Percentiles rank a stretch among this genome's conserved stretches.
phyloP scores from a whole-genome alignment of 176 grass and related monocot species.

The Metroxylon sagu region DNA sequence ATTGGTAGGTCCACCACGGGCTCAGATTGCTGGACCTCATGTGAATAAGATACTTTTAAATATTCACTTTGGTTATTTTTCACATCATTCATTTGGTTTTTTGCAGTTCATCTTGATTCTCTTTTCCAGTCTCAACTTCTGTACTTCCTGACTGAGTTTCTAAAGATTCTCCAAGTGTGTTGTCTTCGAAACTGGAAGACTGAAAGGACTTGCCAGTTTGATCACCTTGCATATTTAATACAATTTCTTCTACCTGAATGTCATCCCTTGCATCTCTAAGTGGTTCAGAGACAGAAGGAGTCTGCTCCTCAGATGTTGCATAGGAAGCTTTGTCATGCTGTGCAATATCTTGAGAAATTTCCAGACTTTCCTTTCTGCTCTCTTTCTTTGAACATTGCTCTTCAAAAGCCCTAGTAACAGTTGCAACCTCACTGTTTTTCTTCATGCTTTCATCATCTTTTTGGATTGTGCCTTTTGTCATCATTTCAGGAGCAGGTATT shows the following conservation, averaged over 20 bases:
- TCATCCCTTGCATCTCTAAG: slow-evolving; percentile 13
- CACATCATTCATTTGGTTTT: slow-evolving; percentile 18
- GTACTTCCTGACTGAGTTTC: not conserved
- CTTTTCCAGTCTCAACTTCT: slow-evolving; percentile 16
- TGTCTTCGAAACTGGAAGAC: too few relatives aligned
- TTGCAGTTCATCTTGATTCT: slow-evolving; percentile 19
- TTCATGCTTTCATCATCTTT: slow-evolving; percentile 25
- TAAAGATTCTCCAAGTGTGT: too few relatives aligned
- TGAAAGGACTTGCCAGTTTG: too few relatives aligned
- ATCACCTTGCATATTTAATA: not conserved
- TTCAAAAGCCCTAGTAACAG: slow-evolving; percentile 20
- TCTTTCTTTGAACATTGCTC: slow-evolving; percentile 22
- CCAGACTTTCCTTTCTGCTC: slow-evolving; percentile 1
- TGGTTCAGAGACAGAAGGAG: slow-evolving; percentile 16
- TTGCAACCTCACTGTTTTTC: slow-evolving; percentile 18
- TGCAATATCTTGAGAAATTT: slow-evolving; percentile 14
- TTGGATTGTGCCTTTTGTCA: slow-evolving; percentile 4
- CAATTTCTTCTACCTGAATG: slow-evolving; percentile 12
- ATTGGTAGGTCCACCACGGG: slow-evolving; percentile 22
- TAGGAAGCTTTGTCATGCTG: slow-evolving; percentile 15
- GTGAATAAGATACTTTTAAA: slow-evolving; percentile 12
- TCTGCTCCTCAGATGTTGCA: slow-evolving; percentile 8
- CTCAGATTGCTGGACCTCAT: slow-evolving; percentile 30
- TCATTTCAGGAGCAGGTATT: slow-evolving; percentile 24
- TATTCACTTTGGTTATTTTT: slow-evolving; percentile 23